Evolutionary conservation across 768 basidiomycete genomes (phyloP).

Genomic region (Pleurotus tuber-regium): DNA sequence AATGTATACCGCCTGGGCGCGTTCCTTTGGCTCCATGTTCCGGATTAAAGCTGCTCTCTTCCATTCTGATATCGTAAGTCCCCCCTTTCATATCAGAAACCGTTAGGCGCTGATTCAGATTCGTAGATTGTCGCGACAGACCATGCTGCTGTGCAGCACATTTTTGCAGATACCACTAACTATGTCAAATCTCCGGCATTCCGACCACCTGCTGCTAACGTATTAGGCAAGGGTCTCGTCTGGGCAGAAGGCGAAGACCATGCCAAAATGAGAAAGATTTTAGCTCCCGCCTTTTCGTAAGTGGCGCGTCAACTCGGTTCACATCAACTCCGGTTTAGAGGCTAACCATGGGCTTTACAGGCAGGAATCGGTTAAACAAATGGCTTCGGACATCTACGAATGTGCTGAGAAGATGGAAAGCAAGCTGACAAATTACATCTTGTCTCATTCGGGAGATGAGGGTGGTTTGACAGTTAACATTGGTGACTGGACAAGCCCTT

Average conservation of each 20-base stretch:
- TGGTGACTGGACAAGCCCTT: slow-evolving; percentile 18
- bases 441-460: slow-evolving; percentile 13
- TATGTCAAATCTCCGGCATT: slow-evolving; percentile 32
- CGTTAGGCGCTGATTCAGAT: background rate
- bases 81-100: background rate
- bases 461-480: slow-evolving; percentile 18
- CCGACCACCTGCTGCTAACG: slow-evolving; percentile 28
- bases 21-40: slow-evolving; percentile 30
- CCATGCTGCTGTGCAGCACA: slow-evolving; percentile 34
- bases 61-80: slow-evolving; percentile 34
- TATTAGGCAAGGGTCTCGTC: slow-evolving; percentile 31
- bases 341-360: slow-evolving; percentile 14
- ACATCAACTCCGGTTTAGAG: background rate
- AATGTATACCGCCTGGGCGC: slow-evolving; percentile 32
- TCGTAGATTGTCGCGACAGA: slow-evolving; percentile 32
- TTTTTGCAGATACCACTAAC: slow-evolving; percentile 31
- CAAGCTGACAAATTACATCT: slow-evolving; percentile 20
- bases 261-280: slow-evolving; percentile 27
- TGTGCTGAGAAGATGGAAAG: slow-evolving; percentile 23
- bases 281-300: slow-evolving; percentile 34
- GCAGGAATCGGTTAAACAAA: slow-evolving; percentile 30
- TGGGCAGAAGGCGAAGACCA: slow-evolving; percentile 40
- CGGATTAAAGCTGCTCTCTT: slow-evolving; percentile 35
- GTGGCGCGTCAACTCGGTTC: slow-evolving; percentile 11
- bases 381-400: slow-evolving; percentile 31